Evolutionary conservation across 2,329 filamentous ascomycete species (phyloP).

Genomic region (Fonsecaea multimorphosa): DNA sequence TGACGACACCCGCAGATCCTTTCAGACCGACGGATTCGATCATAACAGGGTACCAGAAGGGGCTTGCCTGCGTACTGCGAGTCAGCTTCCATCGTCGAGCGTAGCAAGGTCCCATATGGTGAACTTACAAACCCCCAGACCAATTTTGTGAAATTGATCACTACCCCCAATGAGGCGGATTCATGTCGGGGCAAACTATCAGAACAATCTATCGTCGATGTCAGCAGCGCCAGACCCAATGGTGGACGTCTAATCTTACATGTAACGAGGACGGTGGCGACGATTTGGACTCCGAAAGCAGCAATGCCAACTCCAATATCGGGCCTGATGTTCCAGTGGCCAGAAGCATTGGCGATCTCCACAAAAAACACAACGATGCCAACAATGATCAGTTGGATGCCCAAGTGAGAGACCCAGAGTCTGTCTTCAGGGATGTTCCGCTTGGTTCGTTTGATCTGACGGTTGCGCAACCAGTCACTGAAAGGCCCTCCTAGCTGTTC

Average conservation of each 20-base stretch:
- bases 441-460: neutral
- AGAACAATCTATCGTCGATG: neutral
- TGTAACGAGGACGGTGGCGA: neutral
- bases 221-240: neutral
- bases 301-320: conserved; percentile 8
- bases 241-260: neutral
- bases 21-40: neutral
- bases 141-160: conserved; percentile 4
- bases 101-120: neutral
- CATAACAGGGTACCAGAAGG: conserved; percentile 10
- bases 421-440: neutral
- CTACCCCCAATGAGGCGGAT: neutral
- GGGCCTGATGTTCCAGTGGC: conserved; percentile 12
- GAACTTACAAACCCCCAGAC: conserved; percentile 10
- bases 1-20: neutral
- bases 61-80: neutral
- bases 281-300: conserved; percentile 9
- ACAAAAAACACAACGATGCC: conserved; percentile 5
- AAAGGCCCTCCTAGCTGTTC: conserved; percentile 2
- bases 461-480: neutral
- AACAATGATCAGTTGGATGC: conserved; percentile 1
- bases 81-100: neutral
- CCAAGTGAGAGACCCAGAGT: conserved; percentile 4
- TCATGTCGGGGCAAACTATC: neutral
- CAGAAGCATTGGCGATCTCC: neutral